Evolutionary conservation across 768 basidiomycete species (phyloP), one percentile per base, ranked within the genome.

Genomic region (Asterophora parasitica): DNA sequence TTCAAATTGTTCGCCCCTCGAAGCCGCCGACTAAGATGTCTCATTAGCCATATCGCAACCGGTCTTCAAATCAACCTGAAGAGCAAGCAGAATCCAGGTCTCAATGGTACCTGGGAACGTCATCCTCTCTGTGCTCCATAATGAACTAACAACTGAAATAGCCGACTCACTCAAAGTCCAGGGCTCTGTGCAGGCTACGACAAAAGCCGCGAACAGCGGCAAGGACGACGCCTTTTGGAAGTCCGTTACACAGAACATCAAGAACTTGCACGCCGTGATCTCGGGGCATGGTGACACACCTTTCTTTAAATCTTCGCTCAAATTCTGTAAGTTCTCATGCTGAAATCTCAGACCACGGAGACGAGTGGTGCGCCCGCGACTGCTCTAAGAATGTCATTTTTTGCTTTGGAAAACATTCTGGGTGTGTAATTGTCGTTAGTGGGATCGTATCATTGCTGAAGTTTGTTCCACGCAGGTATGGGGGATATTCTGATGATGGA

Each of bases 341-440:
- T 16, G 20, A 28, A 53, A n/a, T n/a, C 31, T 31, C 52, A 85
- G 86, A 85, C 59, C 87, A 89, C 53, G 87, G 87, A 1, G 75
- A 88, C 49, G 85, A 88, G 60, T 89, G 87, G 87, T 89, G 87
- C 51, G 76, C 77, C 7, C 78, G 83, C 13, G 83, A 87, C 50
- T 74, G 75, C 1, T 73, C 71, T 3, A 79, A 79, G 51, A 66
- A 77, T 33, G 74, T 84, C 7, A 75, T 85, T 0, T 86, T 88
- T 61, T 90, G 87, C 60, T 90, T 88, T 53, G 74, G 76, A 58
- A 88, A 88, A 60, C 87, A 88, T 59, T 83, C 84, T 1, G 86
- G 85, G 80, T 85, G 54, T 10, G 68, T 49, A 30, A 17, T 15
- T 39, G 17, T 19, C 42, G n/a, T 33, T 19, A 11, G 7, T 19